Evolutionary conservation across 805 yeast species (phyloP), one percentile per base, ranked within the genome.

Genomic region (Candida maris): DNA sequence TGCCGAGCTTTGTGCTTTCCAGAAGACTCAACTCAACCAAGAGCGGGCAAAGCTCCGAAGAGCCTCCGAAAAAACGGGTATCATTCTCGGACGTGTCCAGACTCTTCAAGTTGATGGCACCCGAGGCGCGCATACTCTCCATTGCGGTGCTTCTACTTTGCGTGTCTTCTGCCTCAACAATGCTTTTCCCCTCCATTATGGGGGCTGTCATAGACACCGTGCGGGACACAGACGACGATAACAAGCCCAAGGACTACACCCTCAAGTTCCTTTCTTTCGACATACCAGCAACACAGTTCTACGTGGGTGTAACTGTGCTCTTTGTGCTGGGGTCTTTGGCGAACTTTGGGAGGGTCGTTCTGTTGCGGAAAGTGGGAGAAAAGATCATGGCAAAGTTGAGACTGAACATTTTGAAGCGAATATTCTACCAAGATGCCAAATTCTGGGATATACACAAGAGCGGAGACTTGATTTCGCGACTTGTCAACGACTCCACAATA

Each of bases 361-460:
- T 85, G 10, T 65, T 91, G 53, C 74, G 89, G 46, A 68, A 80
- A 2, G 84, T 85, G 9, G 96, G 97, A 35, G 97, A 91, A 59
- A 72, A 85, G 44, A 67, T 91, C 24, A 95, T 89, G 42, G 91
- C 96, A 6, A 72, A 93, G 41, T 63, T 91, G 44, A 72, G 97
- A 50, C 71, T 91, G 7, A 71, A 85, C 37, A 76, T 91, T 24
- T 77, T 87, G 59, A 76, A 77, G 52, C 85, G 82, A 32, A 76
- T 91, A 12, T 68, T 91, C 38, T 77, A 78, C 31, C 96, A 89
- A 56, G 96, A 89, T 58, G 80, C 95, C 4, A 83, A 84, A 46
- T 91, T 91, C 52, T 79, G 89, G 62, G 97, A 91, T 53, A 78
- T 79, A 21, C 88, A 93, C 41, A 77, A 89, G 45, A 87, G 88